Percentiles rank a stretch among this genome's conserved stretches.
phyloP scores from a whole-genome alignment of 1,139 yeast species.

The Lodderomyces metapsilosis region DNA sequence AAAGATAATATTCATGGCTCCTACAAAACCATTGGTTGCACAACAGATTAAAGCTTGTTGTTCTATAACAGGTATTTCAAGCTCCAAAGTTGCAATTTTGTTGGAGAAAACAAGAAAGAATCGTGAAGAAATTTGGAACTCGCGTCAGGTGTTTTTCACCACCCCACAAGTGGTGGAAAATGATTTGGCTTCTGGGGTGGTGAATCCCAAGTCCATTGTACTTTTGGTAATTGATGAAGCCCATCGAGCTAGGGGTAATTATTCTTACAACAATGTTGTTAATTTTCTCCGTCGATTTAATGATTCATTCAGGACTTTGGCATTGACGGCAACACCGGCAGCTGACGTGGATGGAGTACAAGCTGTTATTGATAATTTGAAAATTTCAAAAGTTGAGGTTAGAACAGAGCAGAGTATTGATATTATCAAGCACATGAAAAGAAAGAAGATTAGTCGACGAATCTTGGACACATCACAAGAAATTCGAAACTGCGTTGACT shows the following conservation, averaged over 20 bases:
- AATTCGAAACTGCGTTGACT: conserved; percentile 49
- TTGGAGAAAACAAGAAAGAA: conserved; percentile 67
- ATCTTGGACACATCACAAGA: conserved; percentile 54
- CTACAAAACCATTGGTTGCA: conserved; percentile 95
- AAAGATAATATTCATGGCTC: conserved; percentile 92
- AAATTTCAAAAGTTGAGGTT: conserved; percentile 76
- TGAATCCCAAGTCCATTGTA: conserved; percentile 72
- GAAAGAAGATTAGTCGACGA: conserved; percentile 60
- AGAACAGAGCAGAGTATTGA: conserved; percentile 85
- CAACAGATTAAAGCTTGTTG: conserved; percentile 95
- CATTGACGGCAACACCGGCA: conserved; percentile 95
- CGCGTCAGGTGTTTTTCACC: conserved; percentile 80
- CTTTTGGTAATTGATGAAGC: conserved; percentile 93
- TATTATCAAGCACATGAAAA: conserved; percentile 73
- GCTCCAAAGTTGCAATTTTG: conserved; percentile 73
- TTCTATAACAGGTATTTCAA: conserved; percentile 81
- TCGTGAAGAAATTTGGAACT: conserved; percentile 72
- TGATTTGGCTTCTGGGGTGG: conserved; percentile 71
- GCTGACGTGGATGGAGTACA: conserved; percentile 87
- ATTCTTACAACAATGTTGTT: conserved; percentile 83
- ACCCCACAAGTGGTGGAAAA: conserved; percentile 97
- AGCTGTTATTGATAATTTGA: conserved; percentile 69
- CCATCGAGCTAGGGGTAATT: conserved; percentile 87
- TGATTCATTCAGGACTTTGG: conserved; percentile 69
- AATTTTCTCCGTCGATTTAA: conserved; percentile 62